A percentile compares a stretch with the other conserved stretches of the same genome.
These are phyloP conservation scores for Magnusiomyces paraingens DNA, from an alignment of 1,139 yeast genomes.

Conservation along the genomic window DNA sequence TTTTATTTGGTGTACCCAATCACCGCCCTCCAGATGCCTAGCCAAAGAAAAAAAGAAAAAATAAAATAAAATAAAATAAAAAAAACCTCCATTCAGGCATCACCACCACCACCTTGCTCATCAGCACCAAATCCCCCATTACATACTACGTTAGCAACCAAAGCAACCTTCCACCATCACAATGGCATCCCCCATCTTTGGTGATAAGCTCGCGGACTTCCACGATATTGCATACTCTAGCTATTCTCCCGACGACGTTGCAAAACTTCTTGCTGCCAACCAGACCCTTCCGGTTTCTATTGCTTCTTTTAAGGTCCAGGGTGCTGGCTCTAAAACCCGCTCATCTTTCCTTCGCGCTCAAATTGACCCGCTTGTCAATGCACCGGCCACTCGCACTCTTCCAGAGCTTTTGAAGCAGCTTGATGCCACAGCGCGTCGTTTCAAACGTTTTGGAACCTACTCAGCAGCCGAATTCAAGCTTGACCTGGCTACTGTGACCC, in stretches of 20 bases:
- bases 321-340: constrained; percentile 45
- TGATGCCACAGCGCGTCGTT: constrained; percentile 28
- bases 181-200: constrained; percentile 15
- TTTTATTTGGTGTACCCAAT: no score
- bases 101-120: neutral
- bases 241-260: constrained; percentile 14
- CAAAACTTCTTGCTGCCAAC: constrained; percentile 11
- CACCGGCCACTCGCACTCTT: constrained; percentile 23
- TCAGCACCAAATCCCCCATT: neutral
- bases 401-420: constrained; percentile 27
- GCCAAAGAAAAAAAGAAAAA: no score
- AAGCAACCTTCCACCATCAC: neutral
- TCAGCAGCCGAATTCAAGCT: constrained; percentile 41
- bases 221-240: constrained; percentile 14
- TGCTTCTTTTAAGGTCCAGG: constrained; percentile 46
- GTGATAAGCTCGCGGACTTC: constrained; percentile 13
- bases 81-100: neutral
- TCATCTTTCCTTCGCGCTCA: constrained; percentile 48
- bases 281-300: constrained; percentile 16
- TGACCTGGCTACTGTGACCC: constrained; percentile 25
- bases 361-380: constrained; percentile 45
- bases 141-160: neutral
- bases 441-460: constrained; percentile 38
- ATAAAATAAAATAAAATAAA: no score
- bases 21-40: no score